Conservation (phyloP, 2,329 filamentous ascomycete species). For the Zasmidium cellare region DNA sequence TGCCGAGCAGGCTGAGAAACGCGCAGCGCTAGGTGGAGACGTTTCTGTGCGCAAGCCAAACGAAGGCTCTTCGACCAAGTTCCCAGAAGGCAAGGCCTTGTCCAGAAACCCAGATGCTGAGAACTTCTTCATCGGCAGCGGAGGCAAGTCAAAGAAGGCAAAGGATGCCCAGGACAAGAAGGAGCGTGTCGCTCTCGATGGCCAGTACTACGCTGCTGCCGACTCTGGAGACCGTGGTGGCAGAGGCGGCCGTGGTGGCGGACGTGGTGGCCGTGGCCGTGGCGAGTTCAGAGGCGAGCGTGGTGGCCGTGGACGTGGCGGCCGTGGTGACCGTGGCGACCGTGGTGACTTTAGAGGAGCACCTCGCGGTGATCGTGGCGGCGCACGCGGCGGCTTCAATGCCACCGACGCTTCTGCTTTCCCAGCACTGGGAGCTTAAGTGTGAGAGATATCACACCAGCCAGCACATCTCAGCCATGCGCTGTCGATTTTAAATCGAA, state of each 20-base stretch:
- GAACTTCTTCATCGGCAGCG: slow-evolving; percentile 69
- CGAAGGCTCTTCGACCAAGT: slow-evolving; percentile 94
- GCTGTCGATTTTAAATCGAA: background rate
- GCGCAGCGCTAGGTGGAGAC: slow-evolving; percentile 65
- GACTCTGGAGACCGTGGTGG: slow-evolving; percentile 58
- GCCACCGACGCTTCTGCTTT: slow-evolving; percentile 35
- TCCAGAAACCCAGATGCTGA: slow-evolving; percentile 61
- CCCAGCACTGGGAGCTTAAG: slow-evolving; percentile 34
- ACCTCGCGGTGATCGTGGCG: slow-evolving; percentile 16
- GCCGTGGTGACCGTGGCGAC: slow-evolving; percentile 29
- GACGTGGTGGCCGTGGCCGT: slow-evolving; percentile 37
- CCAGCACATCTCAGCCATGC: background rate
- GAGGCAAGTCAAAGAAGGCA: slow-evolving; percentile 75
- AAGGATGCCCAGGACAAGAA: slow-evolving; percentile 85
- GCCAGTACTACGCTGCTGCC: slow-evolving; percentile 61
- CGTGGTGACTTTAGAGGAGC: slow-evolving; percentile 29
- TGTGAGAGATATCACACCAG: background rate
- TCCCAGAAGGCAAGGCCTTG: slow-evolving; percentile 76
- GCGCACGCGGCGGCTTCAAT: slow-evolving; percentile 29
- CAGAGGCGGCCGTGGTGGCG: slow-evolving; percentile 53
- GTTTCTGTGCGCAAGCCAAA: slow-evolving; percentile 84
- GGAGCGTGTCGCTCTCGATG: slow-evolving; percentile 84
- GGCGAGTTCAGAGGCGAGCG: slow-evolving; percentile 46
- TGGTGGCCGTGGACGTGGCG: slow-evolving; percentile 38
- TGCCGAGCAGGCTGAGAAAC: slow-evolving; percentile 74